Percentiles rank a stretch among this genome's conserved stretches.
These are phyloP conservation scores for Saccharomycopsis microspora DNA, from an alignment of 805 yeast genomes.

Conservation along the genomic window DNA sequence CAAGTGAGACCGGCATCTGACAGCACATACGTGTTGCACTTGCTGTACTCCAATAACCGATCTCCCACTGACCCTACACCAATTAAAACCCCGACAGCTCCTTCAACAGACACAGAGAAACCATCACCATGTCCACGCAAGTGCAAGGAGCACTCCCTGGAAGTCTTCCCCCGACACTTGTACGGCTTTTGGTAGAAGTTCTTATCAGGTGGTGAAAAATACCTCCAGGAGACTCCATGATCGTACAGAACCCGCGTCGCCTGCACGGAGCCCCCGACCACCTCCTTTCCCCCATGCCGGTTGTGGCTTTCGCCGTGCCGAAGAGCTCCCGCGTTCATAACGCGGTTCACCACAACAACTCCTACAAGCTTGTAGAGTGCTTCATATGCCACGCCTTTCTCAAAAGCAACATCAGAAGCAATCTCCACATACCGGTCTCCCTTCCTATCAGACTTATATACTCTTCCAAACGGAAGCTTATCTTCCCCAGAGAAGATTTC, in stretches of 20 bases:
- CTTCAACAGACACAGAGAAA: slow-evolving; percentile 72
- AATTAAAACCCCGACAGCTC: slow-evolving; percentile 82
- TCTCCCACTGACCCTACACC: slow-evolving; percentile 87
- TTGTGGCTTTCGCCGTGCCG: slow-evolving; percentile 24
- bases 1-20: slow-evolving; percentile 84
- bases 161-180: slow-evolving; percentile 36
- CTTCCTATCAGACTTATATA: slow-evolving; percentile 79
- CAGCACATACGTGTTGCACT: slow-evolving; percentile 63
- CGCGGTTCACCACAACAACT: slow-evolving; percentile 60
- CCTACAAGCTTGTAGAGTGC: slow-evolving; percentile 80
- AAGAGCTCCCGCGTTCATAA: slow-evolving; percentile 32
- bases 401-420: slow-evolving; percentile 63
- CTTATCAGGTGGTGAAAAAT: slow-evolving; percentile 51
- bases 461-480: slow-evolving; percentile 40
- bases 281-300: slow-evolving; percentile 22
- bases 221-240: slow-evolving; percentile 84
- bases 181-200: slow-evolving; percentile 51
- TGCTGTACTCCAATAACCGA: slow-evolving; percentile 31
- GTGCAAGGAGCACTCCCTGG: slow-evolving; percentile 67
- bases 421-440: slow-evolving; percentile 76
- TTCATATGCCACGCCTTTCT: slow-evolving; percentile 74
- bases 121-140: slow-evolving; percentile 87
- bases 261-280: slow-evolving; percentile 34
- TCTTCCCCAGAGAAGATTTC: slow-evolving; percentile 25
- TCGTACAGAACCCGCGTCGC: slow-evolving; percentile 69